Evolutionary conservation across 306 rosid species (phyloP).

Genomic region (Sophora flavescens): DNA sequence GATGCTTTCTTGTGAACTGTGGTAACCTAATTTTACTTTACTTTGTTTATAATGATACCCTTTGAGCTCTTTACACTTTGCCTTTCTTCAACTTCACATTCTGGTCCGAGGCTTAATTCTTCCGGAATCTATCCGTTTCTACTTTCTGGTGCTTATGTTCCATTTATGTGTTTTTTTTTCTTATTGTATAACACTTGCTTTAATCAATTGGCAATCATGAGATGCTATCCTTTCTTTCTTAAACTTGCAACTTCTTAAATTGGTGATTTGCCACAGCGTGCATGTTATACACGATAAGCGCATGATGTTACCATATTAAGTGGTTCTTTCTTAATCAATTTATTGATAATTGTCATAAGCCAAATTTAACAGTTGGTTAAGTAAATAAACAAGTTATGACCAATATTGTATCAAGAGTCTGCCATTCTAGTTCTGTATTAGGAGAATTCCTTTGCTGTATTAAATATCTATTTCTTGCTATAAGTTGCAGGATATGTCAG

Average conservation of each 20-base stretch:
- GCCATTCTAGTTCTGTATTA: slow-evolving; percentile 6
- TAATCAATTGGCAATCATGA: background rate
- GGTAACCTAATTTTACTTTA: slow-evolving; percentile 54
- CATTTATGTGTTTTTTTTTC: slow-evolving; percentile 21
- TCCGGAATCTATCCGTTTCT: slow-evolving; percentile 21
- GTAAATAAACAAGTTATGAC: slow-evolving; percentile 19
- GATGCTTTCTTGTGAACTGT: slow-evolving; percentile 79
- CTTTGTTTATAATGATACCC: slow-evolving; percentile 19
- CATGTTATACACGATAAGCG: slow-evolving; percentile 10
- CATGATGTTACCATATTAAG: slow-evolving; percentile 31
- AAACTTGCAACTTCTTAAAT: background rate
- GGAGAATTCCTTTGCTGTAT: slow-evolving; percentile 7
- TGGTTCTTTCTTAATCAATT: background rate
- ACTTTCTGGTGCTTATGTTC: slow-evolving; percentile 32
- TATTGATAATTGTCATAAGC: slow-evolving; percentile 1
- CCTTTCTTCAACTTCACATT: slow-evolving; percentile 46
- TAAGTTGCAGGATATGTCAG: slow-evolving; percentile 79
- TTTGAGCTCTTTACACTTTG: slow-evolving; percentile 47
- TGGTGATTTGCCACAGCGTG: background rate
- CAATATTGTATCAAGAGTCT: slow-evolving; percentile 33
- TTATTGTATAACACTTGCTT: slow-evolving; percentile 10
- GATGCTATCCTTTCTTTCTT: slow-evolving; percentile 2
- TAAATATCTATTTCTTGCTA: slow-evolving; percentile 22
- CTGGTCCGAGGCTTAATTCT: slow-evolving; percentile 25
- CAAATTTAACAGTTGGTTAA: slow-evolving; percentile 22